Percentiles rank a stretch among this genome's conserved stretches.
Conservation (phyloP, 495 filamentous ascomycete genomes). For the Podospora conica region DNA sequence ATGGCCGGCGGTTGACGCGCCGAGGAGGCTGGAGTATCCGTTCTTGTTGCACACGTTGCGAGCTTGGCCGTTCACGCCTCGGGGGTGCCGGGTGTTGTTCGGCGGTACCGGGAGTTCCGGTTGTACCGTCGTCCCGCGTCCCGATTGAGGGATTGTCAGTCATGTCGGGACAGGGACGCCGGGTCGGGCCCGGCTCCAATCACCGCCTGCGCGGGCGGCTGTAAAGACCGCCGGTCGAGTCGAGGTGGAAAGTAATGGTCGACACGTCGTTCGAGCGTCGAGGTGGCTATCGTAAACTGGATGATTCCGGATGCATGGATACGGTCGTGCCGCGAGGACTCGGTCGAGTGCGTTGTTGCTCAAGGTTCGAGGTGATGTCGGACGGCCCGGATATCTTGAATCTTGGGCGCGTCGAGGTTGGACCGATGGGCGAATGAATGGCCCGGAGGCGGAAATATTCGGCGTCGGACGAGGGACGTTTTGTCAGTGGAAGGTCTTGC, state of each 20-base stretch:
- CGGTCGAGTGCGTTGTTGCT: not conserved
- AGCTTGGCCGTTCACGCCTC: not conserved
- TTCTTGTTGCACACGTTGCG: not conserved
- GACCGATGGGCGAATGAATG: not conserved
- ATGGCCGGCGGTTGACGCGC: not conserved
- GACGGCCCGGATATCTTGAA: not conserved
- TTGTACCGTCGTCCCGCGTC: not conserved
- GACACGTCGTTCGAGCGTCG: not conserved
- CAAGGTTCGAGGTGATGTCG: not conserved
- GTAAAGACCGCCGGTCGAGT: not conserved
- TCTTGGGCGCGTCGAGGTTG: not conserved
- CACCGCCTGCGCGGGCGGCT: not conserved
- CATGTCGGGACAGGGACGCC: constrained; percentile 1
- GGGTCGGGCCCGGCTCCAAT: constrained; percentile 1
- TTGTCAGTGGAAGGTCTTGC: not conserved
- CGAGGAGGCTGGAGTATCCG: not conserved
- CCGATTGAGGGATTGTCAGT: not conserved
- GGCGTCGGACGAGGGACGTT: not conserved
- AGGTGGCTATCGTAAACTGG: not conserved
- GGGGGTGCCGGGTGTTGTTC: not conserved
- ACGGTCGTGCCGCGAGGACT: not conserved
- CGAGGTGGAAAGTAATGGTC: not conserved
- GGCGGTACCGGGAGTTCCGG: not conserved
- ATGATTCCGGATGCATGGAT: not conserved
- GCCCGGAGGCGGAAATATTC: not conserved